Evolutionary conservation across 257 asterid genomes (phyloP), one percentile per base, ranked within the genome.

Genomic region (Oldenlandia corymbosa): DNA sequence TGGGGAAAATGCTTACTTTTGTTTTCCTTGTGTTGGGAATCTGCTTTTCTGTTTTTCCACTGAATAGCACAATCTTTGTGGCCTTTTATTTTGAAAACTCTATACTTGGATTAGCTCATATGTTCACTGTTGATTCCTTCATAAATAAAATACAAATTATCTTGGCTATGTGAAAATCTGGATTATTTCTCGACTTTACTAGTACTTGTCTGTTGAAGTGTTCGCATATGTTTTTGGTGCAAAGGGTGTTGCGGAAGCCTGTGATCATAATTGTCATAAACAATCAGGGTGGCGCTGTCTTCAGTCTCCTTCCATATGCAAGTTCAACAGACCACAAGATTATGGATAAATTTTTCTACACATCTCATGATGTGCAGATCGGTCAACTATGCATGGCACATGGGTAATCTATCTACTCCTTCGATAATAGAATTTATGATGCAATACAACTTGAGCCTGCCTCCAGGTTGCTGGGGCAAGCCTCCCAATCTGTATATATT

Each of bases 231-330:
- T n/a, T n/a, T 59, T 63, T 64, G 64, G 46, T 69, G 59, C 73
- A 51, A 72, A 92, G 99, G 87, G 68, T 75, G 37, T 59, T 53
- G 18, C 87, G 97, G 68, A 93, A 85, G 81, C 97, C 99, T 0
- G 75, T 93, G 81, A 81, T 83, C 73, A 77, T 93, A 73, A 74
- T 90, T 60, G 97, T 93, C 63, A 76, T 87, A 45, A 93, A 93
- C 88, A 93, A 93, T 74, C 91, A 69, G 41, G 99, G 99, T 66
- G 99, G 99, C 49, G 99, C 95, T 60, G 90, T 93, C 73, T 93
- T 93, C 79, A 93, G 97, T 73, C 94, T 90, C 61, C 95, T 93
- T 24, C 97, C 97, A 26, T 80, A 85, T 71, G 96, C 97, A 58
- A 76, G 65, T 62, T 72, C 79, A 39, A 76, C 83, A 12, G 83